phyloP scores from a whole-genome alignment of 2,329 filamentous ascomycete genomes.

The Pseudocercospora pini-densiflorae region DNA sequence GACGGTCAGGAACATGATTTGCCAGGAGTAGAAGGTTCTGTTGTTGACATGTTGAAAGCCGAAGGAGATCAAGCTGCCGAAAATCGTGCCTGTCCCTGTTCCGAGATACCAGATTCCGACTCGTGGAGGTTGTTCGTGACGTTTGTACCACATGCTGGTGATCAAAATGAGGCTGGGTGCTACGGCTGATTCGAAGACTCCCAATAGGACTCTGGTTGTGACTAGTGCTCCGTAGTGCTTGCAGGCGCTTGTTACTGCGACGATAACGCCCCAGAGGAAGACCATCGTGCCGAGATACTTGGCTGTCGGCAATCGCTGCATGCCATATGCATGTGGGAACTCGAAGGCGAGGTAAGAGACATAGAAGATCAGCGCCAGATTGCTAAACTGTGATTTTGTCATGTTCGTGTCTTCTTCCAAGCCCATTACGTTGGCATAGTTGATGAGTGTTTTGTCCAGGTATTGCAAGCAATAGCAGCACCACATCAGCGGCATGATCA shows the following conservation, averaged over 20 bases:
- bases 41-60: conserved; percentile 56
- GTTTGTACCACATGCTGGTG: conserved; percentile 52
- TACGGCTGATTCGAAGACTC: conserved; percentile 59
- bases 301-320: conserved; percentile 59
- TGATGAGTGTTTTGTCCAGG: conserved; percentile 47
- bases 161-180: conserved; percentile 61
- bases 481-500: conserved; percentile 48
- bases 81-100: conserved; percentile 62
- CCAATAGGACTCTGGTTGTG: conserved; percentile 56
- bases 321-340: conserved; percentile 52
- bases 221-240: conserved; percentile 57
- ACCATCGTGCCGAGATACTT: conserved; percentile 56
- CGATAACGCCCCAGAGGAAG: conserved; percentile 53
- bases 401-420: conserved; percentile 44
- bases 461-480: conserved; percentile 46
- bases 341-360: conserved; percentile 45
- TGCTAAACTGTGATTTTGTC: conserved; percentile 42
- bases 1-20: conserved; percentile 55
- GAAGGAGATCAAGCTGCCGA: conserved; percentile 61
- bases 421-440: conserved; percentile 50
- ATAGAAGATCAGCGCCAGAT: conserved; percentile 43
- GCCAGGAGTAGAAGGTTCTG: conserved; percentile 51
- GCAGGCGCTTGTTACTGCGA: conserved; percentile 55
- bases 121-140: conserved; percentile 63
- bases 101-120: conserved; percentile 71